Percentiles rank a stretch among this genome's conserved stretches.
These are phyloP conservation scores for Cystoderma amianthinum DNA, from an alignment of 768 basidiomycete species.

Conservation along the genomic window DNA sequence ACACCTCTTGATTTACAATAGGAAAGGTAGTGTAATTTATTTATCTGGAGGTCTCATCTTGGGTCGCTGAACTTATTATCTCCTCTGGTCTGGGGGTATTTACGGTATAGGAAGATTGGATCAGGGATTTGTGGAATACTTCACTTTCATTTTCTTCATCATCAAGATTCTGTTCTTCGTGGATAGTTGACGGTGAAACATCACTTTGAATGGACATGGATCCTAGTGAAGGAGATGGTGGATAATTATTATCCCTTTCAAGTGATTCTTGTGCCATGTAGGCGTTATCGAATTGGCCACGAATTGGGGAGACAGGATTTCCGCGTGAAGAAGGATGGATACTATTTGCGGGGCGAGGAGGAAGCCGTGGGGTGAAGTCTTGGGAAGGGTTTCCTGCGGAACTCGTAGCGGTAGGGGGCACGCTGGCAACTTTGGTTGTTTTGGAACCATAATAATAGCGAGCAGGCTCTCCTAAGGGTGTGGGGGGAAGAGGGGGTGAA, in stretches of 20 bases:
- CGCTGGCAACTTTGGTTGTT: conserved; percentile 55
- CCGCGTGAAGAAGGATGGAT: conserved; percentile 73
- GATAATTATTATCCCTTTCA: too few species aligned
- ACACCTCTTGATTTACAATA: too few species aligned
- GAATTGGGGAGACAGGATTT: conserved; percentile 41
- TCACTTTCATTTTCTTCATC: too few species aligned
- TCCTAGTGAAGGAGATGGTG: not conserved
- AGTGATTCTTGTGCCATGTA: conserved; percentile 4
- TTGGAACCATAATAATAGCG: conserved; percentile 63
- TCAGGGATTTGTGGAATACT: too few species aligned
- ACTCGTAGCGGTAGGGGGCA: conserved; percentile 25
- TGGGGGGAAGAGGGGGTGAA: conserved; percentile 70
- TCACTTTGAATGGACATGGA: not conserved
- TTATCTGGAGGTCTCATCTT: too few species aligned
- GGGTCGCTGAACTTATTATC: too few species aligned
- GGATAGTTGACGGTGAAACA: conserved; percentile 1
- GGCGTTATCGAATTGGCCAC: conserved; percentile 24
- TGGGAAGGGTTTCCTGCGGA: conserved; percentile 25
- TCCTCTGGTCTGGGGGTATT: too few species aligned
- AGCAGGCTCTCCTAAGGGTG: conserved; percentile 60
- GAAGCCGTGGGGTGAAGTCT: conserved; percentile 71
- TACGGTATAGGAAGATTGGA: too few species aligned
- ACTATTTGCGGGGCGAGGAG: conserved; percentile 60
- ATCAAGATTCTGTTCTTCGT: too few species aligned
- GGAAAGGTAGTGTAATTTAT: too few species aligned